Conservation (phyloP, 1,139 yeast genomes). For the Pichia sp. region DNA sequence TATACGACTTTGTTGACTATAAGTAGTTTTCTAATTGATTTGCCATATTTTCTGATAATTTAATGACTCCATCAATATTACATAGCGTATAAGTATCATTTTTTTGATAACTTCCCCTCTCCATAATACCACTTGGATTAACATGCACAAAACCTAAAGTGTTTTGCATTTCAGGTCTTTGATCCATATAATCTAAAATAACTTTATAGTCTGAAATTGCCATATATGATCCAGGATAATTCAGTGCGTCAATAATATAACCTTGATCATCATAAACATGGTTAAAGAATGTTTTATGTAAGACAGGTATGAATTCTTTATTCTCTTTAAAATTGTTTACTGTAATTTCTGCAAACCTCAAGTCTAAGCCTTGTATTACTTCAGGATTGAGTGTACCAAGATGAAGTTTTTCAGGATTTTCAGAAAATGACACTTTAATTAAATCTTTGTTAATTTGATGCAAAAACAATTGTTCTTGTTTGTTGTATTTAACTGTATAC, state of each 20-base stretch:
- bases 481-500: conserved; percentile 17
- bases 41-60: conserved; percentile 49
- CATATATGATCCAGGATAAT: conserved; percentile 52
- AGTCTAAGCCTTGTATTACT: conserved; percentile 8
- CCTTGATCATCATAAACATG: conserved; percentile 46
- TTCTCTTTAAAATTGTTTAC: conserved; percentile 27
- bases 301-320: conserved; percentile 23
- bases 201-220: conserved; percentile 69
- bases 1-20: background rate
- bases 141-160: conserved; percentile 68
- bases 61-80: conserved; percentile 50
- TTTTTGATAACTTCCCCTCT: conserved; percentile 49
- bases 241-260: conserved; percentile 56
- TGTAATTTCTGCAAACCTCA: too few relatives aligned
- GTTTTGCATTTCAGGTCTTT: conserved; percentile 69
- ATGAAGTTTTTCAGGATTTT: conserved; percentile 30
- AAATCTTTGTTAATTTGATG: conserved; percentile 27
- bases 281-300: conserved; percentile 30
- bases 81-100: conserved; percentile 57
- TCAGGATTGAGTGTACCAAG: conserved; percentile 24
- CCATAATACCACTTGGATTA: conserved; percentile 47
- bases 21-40: conserved; percentile 32
- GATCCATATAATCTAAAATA: conserved; percentile 54
- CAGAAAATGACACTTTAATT: conserved; percentile 36
- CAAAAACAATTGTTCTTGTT: conserved; percentile 27